These are phyloP conservation scores for Pseudogymnoascus sp. DNA, from an alignment of 2,329 filamentous ascomycete species.

Conservation along the genomic window DNA sequence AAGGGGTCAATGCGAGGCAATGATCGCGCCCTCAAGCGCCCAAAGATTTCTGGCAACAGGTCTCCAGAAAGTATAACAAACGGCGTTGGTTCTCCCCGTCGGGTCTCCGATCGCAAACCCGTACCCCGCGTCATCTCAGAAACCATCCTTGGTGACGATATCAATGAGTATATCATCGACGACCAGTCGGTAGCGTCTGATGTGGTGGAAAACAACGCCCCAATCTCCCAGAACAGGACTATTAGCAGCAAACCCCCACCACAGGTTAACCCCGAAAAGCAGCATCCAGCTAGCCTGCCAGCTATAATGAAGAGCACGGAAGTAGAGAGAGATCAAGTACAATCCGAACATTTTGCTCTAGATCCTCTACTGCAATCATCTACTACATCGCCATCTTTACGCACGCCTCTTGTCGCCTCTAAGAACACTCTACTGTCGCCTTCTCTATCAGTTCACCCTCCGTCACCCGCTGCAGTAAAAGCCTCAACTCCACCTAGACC, in stretches of 20 bases:
- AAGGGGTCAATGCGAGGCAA: not conserved
- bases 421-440: not conserved
- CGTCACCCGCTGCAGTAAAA: not conserved
- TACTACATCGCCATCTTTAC: not conserved
- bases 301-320: not conserved
- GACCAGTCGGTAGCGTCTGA: not conserved
- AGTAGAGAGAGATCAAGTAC: not conserved
- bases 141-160: not conserved
- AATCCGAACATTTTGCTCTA: not conserved
- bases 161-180: not conserved
- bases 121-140: not conserved
- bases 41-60: not conserved
- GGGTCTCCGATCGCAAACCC: not conserved
- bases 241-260: not conserved
- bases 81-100: not conserved
- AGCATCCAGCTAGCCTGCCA: not conserved
- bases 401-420: not conserved
- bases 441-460: not conserved
- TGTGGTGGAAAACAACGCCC: not conserved
- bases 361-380: not conserved
- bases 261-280: not conserved
- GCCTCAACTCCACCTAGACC: not conserved
- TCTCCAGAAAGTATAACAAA: not conserved
- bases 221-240: not conserved
- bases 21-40: not conserved